Percentiles rank a stretch among this genome's conserved stretches.
These are phyloP conservation scores for Nitzschia inconspicua DNA, from an alignment of 108 stramenopile species.

Conservation along the genomic window DNA sequence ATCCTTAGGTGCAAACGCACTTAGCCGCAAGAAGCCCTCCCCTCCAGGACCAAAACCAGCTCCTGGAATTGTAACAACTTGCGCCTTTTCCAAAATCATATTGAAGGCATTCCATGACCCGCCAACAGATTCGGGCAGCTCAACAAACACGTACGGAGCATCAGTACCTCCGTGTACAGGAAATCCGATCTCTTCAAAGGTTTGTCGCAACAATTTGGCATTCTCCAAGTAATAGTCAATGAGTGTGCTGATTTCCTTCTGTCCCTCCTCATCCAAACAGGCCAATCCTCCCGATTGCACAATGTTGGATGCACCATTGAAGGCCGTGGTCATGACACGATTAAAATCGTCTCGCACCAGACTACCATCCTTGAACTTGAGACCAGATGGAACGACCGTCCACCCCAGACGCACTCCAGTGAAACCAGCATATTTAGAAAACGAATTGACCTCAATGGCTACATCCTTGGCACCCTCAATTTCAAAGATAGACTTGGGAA, in stretches of 20 bases:
- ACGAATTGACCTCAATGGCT: constrained; percentile 93
- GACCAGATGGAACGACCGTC: constrained; percentile 90
- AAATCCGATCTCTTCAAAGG: constrained; percentile 84
- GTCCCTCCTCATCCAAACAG: constrained; percentile 91
- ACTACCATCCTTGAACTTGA: constrained; percentile 88
- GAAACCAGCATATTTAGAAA: constrained; percentile 93
- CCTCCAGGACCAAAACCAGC: constrained; percentile 98
- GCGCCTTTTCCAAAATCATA: constrained; percentile 92
- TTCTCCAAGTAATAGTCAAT: constrained; percentile 98
- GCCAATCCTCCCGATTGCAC: constrained; percentile 94
- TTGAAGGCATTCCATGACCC: constrained; percentile 93
- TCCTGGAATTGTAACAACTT: constrained; percentile 97
- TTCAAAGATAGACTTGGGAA: constrained; percentile 96
- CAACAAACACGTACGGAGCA: constrained; percentile 94
- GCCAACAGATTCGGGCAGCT: constrained; percentile 77
- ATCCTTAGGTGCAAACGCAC: constrained; percentile 92
- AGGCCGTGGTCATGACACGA: constrained; percentile 96
- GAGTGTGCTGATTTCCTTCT: constrained; percentile 87
- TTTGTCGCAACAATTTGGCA: constrained; percentile 83
- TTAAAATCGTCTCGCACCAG: constrained; percentile 90
- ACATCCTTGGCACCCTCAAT: constrained; percentile 92
- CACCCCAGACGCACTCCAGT: constrained; percentile 97
- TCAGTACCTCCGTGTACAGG: constrained; percentile 90
- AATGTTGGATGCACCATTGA: constrained; percentile 97
- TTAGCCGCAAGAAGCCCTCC: constrained; percentile 93